Conservation (phyloP, 768 basidiomycete genomes). For the Boletus pseudo-olivaceus region DNA sequence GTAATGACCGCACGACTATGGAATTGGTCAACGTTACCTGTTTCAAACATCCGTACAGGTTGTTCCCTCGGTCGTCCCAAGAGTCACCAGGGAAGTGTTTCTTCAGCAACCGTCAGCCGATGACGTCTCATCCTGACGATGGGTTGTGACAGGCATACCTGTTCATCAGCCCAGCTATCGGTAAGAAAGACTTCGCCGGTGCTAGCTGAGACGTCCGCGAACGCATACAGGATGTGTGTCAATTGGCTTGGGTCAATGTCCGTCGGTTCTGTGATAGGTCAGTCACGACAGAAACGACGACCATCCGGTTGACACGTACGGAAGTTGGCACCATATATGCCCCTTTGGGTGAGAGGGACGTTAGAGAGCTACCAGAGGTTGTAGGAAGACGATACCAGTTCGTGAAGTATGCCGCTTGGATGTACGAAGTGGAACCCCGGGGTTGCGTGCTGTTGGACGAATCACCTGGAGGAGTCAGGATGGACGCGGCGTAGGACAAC, state of each 20-base stretch:
- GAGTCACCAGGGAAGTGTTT: conserved; percentile 71
- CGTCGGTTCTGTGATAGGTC: conserved; percentile 49
- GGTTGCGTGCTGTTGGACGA: conserved; percentile 5
- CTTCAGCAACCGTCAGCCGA: conserved; percentile 32
- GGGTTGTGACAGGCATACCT: conserved; percentile 35
- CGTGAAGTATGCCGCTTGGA: conserved; percentile 36
- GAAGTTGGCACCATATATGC: conserved; percentile 63
- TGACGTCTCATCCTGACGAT: not conserved
- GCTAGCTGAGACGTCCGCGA: conserved; percentile 64
- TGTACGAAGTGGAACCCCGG: conserved; percentile 19
- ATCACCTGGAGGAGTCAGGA: conserved; percentile 1
- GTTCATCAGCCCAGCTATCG: conserved; percentile 71
- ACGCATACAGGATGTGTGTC: conserved; percentile 78
- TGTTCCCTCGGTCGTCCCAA: conserved; percentile 72
- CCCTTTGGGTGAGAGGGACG: conserved; percentile 31
- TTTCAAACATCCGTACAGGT: conserved; percentile 79
- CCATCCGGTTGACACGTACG: conserved; percentile 36
- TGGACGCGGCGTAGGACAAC: conserved; percentile 10
- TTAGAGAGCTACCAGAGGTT: not conserved
- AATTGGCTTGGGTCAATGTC: conserved; percentile 56
- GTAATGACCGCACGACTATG: not conserved
- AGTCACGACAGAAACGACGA: not conserved
- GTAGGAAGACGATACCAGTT: conserved; percentile 27
- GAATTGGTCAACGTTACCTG: conserved; percentile 44
- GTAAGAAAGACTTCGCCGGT: conserved; percentile 64